Evolutionary conservation across 805 yeast genomes (phyloP).

Genomic region (Tetrapisispora taiwanensis): DNA sequence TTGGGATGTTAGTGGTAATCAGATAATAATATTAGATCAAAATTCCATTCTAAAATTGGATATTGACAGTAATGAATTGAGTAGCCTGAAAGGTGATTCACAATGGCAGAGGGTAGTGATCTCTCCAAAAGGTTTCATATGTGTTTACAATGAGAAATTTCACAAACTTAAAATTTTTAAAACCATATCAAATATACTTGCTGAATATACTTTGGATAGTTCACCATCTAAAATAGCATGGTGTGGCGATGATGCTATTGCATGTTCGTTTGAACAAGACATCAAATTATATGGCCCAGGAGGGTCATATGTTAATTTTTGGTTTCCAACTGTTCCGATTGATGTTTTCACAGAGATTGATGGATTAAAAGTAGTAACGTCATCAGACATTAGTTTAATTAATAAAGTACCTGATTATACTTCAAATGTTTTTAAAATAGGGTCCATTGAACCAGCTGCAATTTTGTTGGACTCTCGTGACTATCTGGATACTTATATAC

Average conservation of each 20-base stretch:
- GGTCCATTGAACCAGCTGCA: conserved; percentile 76
- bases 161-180: conserved; percentile 40
- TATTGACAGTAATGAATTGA: conserved; percentile 4
- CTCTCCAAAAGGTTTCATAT: conserved; percentile 33
- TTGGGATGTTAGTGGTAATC: conserved; percentile 19
- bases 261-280: conserved; percentile 49
- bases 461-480: conserved; percentile 72
- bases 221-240: conserved; percentile 48
- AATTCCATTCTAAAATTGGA: conserved; percentile 14
- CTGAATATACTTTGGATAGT: conserved; percentile 19
- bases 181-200: conserved; percentile 24
- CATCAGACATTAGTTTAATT: conserved; percentile 47
- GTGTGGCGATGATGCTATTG: conserved; percentile 82
- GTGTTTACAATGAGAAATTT: conserved; percentile 34
- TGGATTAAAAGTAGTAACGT: conserved; percentile 61
- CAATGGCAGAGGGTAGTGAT: conserved; percentile 23
- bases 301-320: conserved; percentile 37
- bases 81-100: conserved; percentile 6
- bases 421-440: conserved; percentile 62
- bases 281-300: conserved; percentile 64
- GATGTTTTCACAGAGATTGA: conserved; percentile 46
- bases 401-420: conserved; percentile 50
- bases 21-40: conserved; percentile 17
- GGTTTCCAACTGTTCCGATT: conserved; percentile 37
- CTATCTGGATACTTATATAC: conserved; percentile 53